Base-by-base conservation (phyloP, 176 grass and related monocot genomes). In the Carex kokanica region DNA sequence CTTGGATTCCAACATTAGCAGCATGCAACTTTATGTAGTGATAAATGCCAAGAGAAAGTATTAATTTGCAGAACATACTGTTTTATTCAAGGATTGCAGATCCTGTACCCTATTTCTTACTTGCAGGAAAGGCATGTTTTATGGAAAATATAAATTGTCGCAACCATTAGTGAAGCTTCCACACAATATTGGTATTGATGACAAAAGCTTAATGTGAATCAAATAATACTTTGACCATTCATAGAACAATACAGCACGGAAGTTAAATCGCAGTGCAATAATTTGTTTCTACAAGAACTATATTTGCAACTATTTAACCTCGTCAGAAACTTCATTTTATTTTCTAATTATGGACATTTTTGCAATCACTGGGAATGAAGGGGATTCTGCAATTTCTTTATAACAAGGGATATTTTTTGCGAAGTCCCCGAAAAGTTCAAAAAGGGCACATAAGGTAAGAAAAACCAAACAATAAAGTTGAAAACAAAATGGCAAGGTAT, bases 1-100 rank as follows among this genome's bases (percentile, higher is more conserved):
- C 86, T 93, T 93, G 91, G 43, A 98, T 92, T 86, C 95, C 95
- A 87, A 57, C 95, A 80, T 91, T 98, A 71, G 84, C 87, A 88
- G 95, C 95, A 87, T 98, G 92, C 92, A 98, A 85, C 95, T 98
- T 88, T 78, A 83, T 67, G 31, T 67, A 31, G 64, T 34, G 29
- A 52, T 84, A 56, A 72, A 89, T 90, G 77, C 88, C 81, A 85
- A 69, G 83, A 45, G 83, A 60, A 61, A 63, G 59, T 40, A 80
- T 53, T 63, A 88, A 57, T 57, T 47, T 73, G 59, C 68, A 81
- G 66, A 57, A 60, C 77, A 78, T 81, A n/a, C 57, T 12, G 3
- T 78, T 53, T 21, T 51, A 83, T 74, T 53, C 45, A 53, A 24
- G 47, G 27, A 53, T 74, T 25, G 12, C 41, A 74, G 45, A 53